Evolutionary conservation across 192 early-diverging fungal genomes (phyloP).

Genomic region (Coemansia sp.): DNA sequence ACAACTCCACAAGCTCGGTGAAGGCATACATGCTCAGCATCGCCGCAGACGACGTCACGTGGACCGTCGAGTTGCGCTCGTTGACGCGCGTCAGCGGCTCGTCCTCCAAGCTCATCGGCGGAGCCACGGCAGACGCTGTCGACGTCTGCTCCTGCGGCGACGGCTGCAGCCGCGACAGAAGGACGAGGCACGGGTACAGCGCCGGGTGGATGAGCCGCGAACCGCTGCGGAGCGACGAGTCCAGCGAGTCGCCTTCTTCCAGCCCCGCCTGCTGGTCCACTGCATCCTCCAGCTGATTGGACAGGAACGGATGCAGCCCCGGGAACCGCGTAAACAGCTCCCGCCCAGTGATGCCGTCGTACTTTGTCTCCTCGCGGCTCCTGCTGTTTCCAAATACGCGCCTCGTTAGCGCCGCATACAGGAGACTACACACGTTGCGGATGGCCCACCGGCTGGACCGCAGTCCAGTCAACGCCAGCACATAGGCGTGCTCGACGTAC

Average conservation of each 20-base stretch:
- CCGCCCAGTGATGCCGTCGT: constrained; percentile 75
- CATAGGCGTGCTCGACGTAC: constrained; percentile 73
- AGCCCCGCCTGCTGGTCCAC: constrained; percentile 61
- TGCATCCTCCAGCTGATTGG: constrained; percentile 68
- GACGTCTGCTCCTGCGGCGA: constrained; percentile 41
- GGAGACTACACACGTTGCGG: constrained; percentile 89
- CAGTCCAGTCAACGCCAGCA: constrained; percentile 76
- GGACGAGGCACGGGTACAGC: constrained; percentile 84
- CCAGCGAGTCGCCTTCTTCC: constrained; percentile 22
- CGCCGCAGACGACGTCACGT: constrained; percentile 44
- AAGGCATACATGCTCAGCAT: constrained; percentile 54
- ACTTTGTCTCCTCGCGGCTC: constrained; percentile 66
- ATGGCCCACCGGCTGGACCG: constrained; percentile 83
- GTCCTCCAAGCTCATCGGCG: constrained; percentile 47
- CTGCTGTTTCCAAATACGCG: constrained; percentile 84
- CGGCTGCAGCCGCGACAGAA: constrained; percentile 78
- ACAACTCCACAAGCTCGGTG: constrained; percentile 50
- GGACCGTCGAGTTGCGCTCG: constrained; percentile 51
- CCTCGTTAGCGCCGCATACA: constrained; percentile 82
- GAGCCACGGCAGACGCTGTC: constrained; percentile 34
- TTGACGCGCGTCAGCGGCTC: constrained; percentile 44
- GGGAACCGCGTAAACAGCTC: constrained; percentile 92
- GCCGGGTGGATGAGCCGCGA: constrained; percentile 72
- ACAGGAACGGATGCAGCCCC: constrained; percentile 70
- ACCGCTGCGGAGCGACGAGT: constrained; percentile 8